A percentile compares a stretch with the other conserved stretches of the same genome.
phyloP scores from a whole-genome alignment of 345 rosid species.

The Arabidopsis suecica region DNA sequence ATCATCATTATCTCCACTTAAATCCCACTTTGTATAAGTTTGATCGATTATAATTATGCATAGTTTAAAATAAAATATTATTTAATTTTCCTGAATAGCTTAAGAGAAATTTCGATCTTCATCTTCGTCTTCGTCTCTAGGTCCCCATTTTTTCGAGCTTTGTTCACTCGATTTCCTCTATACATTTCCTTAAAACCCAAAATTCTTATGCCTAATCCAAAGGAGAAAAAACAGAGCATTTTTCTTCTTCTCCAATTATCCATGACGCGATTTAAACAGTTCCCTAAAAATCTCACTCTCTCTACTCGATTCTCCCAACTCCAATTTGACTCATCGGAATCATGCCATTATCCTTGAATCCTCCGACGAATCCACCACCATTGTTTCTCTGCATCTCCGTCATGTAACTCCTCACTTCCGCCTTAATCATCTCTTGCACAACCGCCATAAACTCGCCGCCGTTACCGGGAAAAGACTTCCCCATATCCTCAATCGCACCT shows the following conservation, averaged over 20 bases:
- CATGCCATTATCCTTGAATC: slow-evolving; percentile 56
- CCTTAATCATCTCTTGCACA: slow-evolving; percentile 88
- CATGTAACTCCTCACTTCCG: slow-evolving; percentile 86
- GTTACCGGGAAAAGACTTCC: slow-evolving; percentile 7
- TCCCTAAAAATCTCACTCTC: not conserved
- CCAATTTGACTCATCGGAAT: slow-evolving; percentile 57
- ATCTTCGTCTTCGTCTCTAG: slow-evolving; percentile 14
- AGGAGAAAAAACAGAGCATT: slow-evolving; percentile 18
- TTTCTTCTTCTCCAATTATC: slow-evolving; percentile 11
- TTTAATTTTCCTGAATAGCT: not conserved
- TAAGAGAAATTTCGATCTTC: slow-evolving; percentile 16
- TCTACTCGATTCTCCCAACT: slow-evolving; percentile 58
- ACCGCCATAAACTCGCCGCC: slow-evolving; percentile 68
- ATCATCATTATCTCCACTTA: not conserved
- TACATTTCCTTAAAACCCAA: slow-evolving; percentile 26
- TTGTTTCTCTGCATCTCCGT: slow-evolving; percentile 50
- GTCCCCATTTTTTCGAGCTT: slow-evolving; percentile 16
- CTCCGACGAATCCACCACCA: slow-evolving; percentile 47
- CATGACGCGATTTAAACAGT: slow-evolving; percentile 1
- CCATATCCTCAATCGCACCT: slow-evolving; percentile 32
- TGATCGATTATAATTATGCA: too few relatives aligned
- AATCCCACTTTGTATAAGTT: too few relatives aligned
- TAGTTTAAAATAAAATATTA: not conserved
- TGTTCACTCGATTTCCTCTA: slow-evolving; percentile 25
- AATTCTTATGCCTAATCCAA: slow-evolving; percentile 30